Conservation (phyloP, 1,139 yeast genomes). For the Hyphopichia pseudoburtonii region DNA sequence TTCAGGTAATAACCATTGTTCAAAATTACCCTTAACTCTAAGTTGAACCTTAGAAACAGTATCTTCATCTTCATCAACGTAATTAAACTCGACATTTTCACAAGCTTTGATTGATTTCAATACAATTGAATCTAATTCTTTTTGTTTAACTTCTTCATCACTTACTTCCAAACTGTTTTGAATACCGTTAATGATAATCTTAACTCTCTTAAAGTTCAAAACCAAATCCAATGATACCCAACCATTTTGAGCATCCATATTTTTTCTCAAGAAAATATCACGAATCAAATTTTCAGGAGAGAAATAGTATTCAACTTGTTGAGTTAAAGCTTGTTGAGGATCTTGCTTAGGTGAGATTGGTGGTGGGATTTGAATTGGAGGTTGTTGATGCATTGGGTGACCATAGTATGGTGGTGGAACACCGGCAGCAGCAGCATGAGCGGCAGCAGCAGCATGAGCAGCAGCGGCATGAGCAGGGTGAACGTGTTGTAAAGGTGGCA, state of each 20-base stretch:
- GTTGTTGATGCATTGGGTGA: conserved; percentile 8
- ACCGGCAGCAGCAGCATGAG: background rate
- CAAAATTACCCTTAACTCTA: conserved; percentile 42
- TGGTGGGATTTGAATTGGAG: conserved; percentile 42
- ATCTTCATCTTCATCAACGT: conserved; percentile 25
- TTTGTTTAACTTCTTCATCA: conserved; percentile 13
- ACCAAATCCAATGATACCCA: conserved; percentile 64
- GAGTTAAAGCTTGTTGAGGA: conserved; percentile 48
- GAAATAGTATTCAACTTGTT: conserved; percentile 87
- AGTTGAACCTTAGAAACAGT: conserved; percentile 31
- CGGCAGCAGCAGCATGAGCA: background rate
- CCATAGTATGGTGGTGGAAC: background rate
- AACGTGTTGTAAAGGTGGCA: conserved; percentile 4
- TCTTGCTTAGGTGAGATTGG: conserved; percentile 51
- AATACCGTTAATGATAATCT: conserved; percentile 48
- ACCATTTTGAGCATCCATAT: conserved; percentile 71
- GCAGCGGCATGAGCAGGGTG: conserved; percentile 3
- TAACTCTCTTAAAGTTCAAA: conserved; percentile 73
- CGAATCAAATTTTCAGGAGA: conserved; percentile 82
- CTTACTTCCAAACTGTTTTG: conserved; percentile 30
- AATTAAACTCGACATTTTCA: conserved; percentile 39
- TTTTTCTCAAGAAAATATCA: conserved; percentile 74
- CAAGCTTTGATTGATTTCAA: conserved; percentile 37
- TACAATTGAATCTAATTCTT: conserved; percentile 23
- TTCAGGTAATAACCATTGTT: conserved; percentile 43